Conservation (phyloP, 1,139 yeast genomes). For the Sugiyamaella sp. region DNA sequence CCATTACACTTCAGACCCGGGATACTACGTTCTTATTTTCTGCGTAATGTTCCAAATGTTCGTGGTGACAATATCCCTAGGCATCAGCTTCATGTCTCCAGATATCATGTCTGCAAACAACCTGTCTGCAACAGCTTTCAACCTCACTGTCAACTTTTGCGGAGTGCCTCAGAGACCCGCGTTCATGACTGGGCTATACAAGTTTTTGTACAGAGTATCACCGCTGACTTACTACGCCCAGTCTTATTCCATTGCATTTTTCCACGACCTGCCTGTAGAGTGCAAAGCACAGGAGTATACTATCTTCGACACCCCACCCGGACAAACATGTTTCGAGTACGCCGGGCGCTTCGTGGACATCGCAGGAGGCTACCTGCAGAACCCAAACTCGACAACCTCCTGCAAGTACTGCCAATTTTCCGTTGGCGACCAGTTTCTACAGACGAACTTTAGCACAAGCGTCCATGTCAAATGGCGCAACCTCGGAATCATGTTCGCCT, state of each 20-base stretch:
- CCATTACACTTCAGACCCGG: conserved; percentile 45
- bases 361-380: conserved; percentile 50
- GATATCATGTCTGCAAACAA: conserved; percentile 52
- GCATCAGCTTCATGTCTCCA: conserved; percentile 50
- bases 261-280: conserved; percentile 48
- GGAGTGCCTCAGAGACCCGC: conserved; percentile 56
- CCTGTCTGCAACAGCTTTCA: conserved; percentile 52
- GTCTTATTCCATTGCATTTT: conserved; percentile 48
- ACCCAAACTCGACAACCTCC: conserved; percentile 45
- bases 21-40: conserved; percentile 50
- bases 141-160: conserved; percentile 56
- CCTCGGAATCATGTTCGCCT: conserved; percentile 61
- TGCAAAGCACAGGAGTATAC: conserved; percentile 54
- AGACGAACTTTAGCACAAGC: conserved; percentile 44
- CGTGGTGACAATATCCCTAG: conserved; percentile 51
- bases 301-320: conserved; percentile 53
- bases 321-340: conserved; percentile 51
- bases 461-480: conserved; percentile 63
- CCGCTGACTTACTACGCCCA: conserved; percentile 61
- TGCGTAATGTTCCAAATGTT: conserved; percentile 51
- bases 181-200: conserved; percentile 61
- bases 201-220: conserved; percentile 57
- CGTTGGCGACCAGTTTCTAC: conserved; percentile 49
- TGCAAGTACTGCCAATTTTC: conserved; percentile 55
- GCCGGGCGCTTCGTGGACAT: conserved; percentile 44